These are phyloP conservation scores for Dactylellina cionopaga DNA, from an alignment of 2,329 filamentous ascomycete genomes.

Conservation along the genomic window DNA sequence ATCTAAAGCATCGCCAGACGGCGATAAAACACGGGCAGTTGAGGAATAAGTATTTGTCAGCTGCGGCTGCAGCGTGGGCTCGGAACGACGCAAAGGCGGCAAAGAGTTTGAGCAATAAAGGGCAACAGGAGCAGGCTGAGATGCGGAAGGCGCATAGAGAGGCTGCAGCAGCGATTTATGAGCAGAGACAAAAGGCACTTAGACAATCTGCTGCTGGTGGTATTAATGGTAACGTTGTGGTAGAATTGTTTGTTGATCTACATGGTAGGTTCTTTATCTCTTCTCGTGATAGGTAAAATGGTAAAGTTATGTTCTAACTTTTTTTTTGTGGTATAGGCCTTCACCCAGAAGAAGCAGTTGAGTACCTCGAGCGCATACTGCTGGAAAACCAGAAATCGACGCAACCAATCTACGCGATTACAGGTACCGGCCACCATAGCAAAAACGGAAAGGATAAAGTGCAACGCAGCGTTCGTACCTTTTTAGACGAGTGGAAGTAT, in stretches of 20 bases:
- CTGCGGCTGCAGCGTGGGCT: conserved; percentile 97
- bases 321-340: conserved; percentile 65
- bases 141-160: conserved; percentile 98
- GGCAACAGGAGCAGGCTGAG: conserved; percentile 94
- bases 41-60: conserved; percentile 88
- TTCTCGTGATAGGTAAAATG: not conserved
- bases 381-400: conserved; percentile 79
- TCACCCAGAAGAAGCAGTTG: conserved; percentile 96
- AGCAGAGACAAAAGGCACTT: conserved; percentile 80
- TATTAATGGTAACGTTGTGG: conserved; percentile 61
- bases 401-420: conserved; percentile 90
- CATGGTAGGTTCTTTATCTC: conserved; percentile 67
- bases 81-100: conserved; percentile 95
- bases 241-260: conserved; percentile 91
- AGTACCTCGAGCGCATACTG: conserved; percentile 88
- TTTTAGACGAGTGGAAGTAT: conserved; percentile 95
- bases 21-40: conserved; percentile 97
- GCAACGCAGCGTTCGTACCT: conserved; percentile 88
- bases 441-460: conserved; percentile 99
- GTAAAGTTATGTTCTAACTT: not conserved
- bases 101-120: conserved; percentile 90
- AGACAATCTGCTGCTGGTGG: conserved; percentile 26
- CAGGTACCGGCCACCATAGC: conserved; percentile 94
- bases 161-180: conserved; percentile 89
- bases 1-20: conserved; percentile 92